Conservation (phyloP, 2,329 filamentous ascomycete species). For the Trichoderma polysporum region DNA sequence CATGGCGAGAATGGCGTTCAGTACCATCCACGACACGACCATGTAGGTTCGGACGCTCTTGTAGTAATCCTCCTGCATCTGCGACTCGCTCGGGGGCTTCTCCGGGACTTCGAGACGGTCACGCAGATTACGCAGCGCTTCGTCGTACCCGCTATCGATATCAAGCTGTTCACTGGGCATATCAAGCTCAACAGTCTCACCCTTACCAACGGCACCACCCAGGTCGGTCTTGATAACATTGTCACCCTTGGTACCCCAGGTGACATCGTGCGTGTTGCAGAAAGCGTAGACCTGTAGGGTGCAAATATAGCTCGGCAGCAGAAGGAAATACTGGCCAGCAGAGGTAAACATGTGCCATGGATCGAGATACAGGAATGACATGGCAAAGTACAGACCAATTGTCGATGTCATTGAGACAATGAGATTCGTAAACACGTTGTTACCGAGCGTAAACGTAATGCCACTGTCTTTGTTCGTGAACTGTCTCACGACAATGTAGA, state of each 20-base stretch:
- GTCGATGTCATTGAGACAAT: slow-evolving; percentile 89
- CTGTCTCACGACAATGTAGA: slow-evolving; percentile 88
- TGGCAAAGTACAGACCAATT: slow-evolving; percentile 90
- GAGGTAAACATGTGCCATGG: slow-evolving; percentile 99
- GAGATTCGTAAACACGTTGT: slow-evolving; percentile 92
- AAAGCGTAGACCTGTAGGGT: slow-evolving; percentile 98
- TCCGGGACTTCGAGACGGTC: slow-evolving; percentile 82
- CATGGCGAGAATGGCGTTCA: slow-evolving; percentile 93
- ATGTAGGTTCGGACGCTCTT: slow-evolving; percentile 96
- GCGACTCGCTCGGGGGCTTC: slow-evolving; percentile 64
- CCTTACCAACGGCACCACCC: slow-evolving; percentile 76
- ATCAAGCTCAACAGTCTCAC: slow-evolving; percentile 84
- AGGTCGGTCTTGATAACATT: slow-evolving; percentile 93
- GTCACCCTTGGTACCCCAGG: slow-evolving; percentile 98
- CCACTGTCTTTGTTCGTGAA: slow-evolving; percentile 53
- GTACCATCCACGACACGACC: slow-evolving; percentile 91
- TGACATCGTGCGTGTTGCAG: slow-evolving; percentile 98
- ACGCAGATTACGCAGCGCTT: slow-evolving; percentile 91
- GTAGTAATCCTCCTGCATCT: slow-evolving; percentile 98
- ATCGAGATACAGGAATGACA: slow-evolving; percentile 94
- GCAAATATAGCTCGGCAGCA: slow-evolving; percentile 92
- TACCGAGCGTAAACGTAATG: slow-evolving; percentile 60
- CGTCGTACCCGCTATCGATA: slow-evolving; percentile 96
- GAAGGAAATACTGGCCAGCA: slow-evolving; percentile 84
- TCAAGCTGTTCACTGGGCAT: slow-evolving; percentile 98